Evolutionary conservation across 23 red algal species (phyloP), one percentile per base, ranked within the genome.

Genomic region (Agarophyton chilense): DNA sequence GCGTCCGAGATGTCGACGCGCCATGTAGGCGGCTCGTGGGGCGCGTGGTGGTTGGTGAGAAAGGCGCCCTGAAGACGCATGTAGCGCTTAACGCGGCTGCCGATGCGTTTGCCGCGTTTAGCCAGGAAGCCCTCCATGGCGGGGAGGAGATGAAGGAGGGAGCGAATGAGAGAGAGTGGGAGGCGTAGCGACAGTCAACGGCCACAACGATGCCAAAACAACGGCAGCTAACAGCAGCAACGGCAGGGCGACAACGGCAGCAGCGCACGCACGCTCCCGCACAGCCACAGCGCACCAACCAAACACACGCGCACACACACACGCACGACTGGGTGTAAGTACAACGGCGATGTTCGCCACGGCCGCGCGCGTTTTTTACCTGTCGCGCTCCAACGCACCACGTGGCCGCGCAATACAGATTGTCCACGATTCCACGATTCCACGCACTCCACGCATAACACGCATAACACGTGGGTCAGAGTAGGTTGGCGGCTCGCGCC

Each of bases 1-100:
- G 86, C 86, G 71, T 90, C 72, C 41, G 40, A 57, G 22, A 90
- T 28, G 72, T 65, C 38, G 17, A 90, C 86, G 44, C 73, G 70
- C 86, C 86, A 90, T 28, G 68, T 90, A 21, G 86, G 72, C 34
- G 72, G 11, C 5, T 53, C 54, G 7, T 18, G 9, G 10, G 73
- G 52, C 52, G 40, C 53, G 22, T 90, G 86, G 42, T 90, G 86
- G 40, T 90, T 90, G 33, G 72, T 90, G 8, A 90, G 73, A 36
- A 70, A 54, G 4, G 54, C 62, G 46, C 71, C 86, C 39, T 90
- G 43, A 51, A 90, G 55, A 21, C 73, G 52, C 86, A 90, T 90
- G 73, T 79, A 90, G n/a, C 86, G 70, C 73, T 79, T 78, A 13
- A 90, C 86, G 28, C 86, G 68, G 22, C 86, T 90, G 56, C 86